Evolutionary conservation across 768 basidiomycete genomes (phyloP).

Genomic region (Calocera cornea): DNA sequence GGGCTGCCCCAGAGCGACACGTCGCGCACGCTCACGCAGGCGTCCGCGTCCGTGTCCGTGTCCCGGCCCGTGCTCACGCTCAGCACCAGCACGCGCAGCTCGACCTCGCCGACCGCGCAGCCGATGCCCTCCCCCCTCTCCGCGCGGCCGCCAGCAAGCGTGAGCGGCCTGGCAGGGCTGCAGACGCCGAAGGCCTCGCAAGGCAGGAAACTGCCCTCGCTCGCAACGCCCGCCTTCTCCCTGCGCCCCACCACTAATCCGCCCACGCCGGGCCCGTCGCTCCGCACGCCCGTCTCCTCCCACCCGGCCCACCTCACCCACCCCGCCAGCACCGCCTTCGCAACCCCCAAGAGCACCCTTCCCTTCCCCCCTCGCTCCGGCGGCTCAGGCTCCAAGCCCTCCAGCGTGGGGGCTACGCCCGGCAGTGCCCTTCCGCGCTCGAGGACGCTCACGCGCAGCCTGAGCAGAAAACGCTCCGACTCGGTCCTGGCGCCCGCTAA

Average conservation of each 20-base stretch:
- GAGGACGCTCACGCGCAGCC: not conserved
- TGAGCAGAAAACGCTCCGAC: not conserved
- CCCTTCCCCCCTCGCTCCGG: not conserved
- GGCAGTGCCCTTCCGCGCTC: not conserved
- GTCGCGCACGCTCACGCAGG: not conserved
- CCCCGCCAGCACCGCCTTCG: not conserved
- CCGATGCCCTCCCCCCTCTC: not conserved
- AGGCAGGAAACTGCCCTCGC: not conserved
- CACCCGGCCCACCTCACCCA: not conserved
- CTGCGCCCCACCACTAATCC: not conserved
- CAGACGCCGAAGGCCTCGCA: not conserved
- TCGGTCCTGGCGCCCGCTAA: not conserved
- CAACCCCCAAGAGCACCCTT: not conserved
- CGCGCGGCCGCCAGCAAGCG: not conserved
- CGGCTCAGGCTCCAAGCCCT: not conserved
- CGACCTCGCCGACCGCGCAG: not conserved
- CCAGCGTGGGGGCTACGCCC: not conserved
- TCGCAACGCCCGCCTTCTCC: not conserved
- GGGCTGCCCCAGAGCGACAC: not conserved
- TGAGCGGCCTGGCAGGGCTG: too few relatives aligned
- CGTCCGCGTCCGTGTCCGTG: too few relatives aligned
- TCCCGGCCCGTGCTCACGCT: not conserved
- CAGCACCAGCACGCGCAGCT: not conserved
- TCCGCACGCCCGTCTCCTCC: not conserved
- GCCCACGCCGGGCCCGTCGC: not conserved